A percentile compares a stretch with the other conserved stretches of the same genome.
These are phyloP conservation scores for Solanum sitiens DNA, from an alignment of 257 asterid genomes.

Conservation along the genomic window DNA sequence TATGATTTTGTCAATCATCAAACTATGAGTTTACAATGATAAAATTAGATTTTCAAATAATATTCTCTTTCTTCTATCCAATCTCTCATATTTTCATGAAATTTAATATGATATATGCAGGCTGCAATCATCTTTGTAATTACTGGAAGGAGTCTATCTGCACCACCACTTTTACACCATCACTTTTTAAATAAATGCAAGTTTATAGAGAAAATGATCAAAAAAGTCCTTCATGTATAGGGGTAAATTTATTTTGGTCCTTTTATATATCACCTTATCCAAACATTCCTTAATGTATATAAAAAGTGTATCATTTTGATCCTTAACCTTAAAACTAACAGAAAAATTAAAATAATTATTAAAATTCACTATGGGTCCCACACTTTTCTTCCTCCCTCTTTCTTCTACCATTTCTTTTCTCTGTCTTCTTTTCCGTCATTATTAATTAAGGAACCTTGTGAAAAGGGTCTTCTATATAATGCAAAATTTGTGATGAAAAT, in stretches of 20 bases:
- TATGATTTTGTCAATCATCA: neutral
- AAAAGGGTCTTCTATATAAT: conserved; percentile 47
- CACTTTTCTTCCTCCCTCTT: too few relatives aligned
- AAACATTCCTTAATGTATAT: too few relatives aligned
- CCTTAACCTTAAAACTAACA: too few relatives aligned
- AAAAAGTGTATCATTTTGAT: too few relatives aligned
- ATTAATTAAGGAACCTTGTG: conserved; percentile 64
- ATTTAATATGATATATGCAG: neutral
- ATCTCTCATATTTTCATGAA: too few relatives aligned
- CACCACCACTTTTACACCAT: neutral
- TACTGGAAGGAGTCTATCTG: neutral
- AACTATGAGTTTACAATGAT: neutral
- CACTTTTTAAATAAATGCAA: neutral
- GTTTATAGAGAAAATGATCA: neutral
- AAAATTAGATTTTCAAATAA: too few relatives aligned
- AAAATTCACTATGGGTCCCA: too few relatives aligned
- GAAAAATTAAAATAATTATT: too few relatives aligned
- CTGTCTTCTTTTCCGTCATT: neutral
- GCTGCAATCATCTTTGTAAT: neutral
- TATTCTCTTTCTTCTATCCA: neutral
- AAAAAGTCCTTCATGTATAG: too few relatives aligned
- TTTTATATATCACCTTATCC: too few relatives aligned
- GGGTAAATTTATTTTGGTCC: too few relatives aligned
- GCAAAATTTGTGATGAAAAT: conserved; percentile 47
- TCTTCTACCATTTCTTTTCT: too few relatives aligned